These are phyloP conservation scores for Abelmoschus esculentus DNA, from an alignment of 345 rosid species.

Conservation along the genomic window DNA sequence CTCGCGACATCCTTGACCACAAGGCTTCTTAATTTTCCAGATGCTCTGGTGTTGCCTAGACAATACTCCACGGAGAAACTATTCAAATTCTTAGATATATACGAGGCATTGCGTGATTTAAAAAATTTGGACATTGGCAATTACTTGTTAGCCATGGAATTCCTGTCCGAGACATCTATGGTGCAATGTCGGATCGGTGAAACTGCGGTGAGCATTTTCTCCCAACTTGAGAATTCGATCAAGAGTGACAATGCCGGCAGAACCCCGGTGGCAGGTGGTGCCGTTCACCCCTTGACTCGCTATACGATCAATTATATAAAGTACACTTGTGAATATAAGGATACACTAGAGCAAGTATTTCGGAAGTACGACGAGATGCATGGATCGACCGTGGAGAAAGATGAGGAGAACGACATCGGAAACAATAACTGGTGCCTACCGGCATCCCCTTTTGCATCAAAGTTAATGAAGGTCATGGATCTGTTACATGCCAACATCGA, in stretches of 20 bases:
- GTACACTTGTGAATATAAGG: not conserved
- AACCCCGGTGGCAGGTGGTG: conserved; percentile 68
- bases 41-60: not conserved
- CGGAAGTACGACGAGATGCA: conserved; percentile 26
- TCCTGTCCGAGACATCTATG: conserved; percentile 30
- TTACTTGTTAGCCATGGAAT: conserved; percentile 15
- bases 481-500: not conserved
- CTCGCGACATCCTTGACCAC: not conserved
- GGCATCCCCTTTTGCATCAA: not conserved
- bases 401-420: not conserved
- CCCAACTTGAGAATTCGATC: conserved; percentile 71
- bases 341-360: conserved; percentile 6
- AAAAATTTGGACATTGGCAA: conserved; percentile 24
- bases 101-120: not conserved
- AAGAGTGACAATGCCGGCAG: conserved; percentile 41
- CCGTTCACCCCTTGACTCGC: conserved; percentile 51
- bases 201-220: conserved; percentile 50
- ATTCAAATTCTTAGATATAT: not conserved
- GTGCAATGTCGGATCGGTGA: conserved; percentile 52
- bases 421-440: conserved; percentile 15
- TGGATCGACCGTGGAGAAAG: not conserved
- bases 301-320: not conserved
- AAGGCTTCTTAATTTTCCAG: not conserved
- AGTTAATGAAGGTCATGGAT: not conserved
- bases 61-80: not conserved